Evolutionary conservation across 1,284 basidiomycete species (phyloP), one percentile per base, ranked within the genome.

Genomic region (Neonothopanus nambi): DNA sequence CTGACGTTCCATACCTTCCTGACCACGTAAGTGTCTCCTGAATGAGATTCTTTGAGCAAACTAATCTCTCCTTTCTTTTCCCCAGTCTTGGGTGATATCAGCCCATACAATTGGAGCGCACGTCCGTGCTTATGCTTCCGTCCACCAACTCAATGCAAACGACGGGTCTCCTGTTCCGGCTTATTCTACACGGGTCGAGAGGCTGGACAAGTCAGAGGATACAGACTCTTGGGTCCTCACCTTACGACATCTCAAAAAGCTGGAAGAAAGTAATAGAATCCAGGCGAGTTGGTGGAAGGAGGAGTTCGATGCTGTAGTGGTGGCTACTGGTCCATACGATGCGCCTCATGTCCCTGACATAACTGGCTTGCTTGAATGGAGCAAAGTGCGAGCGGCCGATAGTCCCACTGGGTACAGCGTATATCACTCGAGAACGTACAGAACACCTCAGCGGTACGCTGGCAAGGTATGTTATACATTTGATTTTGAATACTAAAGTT

Each of bases 131-230:
- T 66, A 61, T 39, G 64, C 64, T 6, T 58, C 62, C n/a, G 28
- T 63, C 48, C 55, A 64, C 42, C 54, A 54, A 21, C 57, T 65
- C 35, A 63, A 63, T 37, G 48, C 55, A n/a, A 59, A 63, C 53
- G 63, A 66, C 48, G 49, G 62, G n/a, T 53, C 57, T 3, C 37
- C 55, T 23, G 54, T 63, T 7, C 57, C 59, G 15, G 52, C 64
- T 2, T 67, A 67, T 43, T 57, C 63, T 6, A 63, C 65, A 17
- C 63, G 63, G 4, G 65, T 65, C 18, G 65, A 67, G 42, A 59
- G 57, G 33, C 55, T 67, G 2, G 48, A 54, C n/a, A 67, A 67
- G 42, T 9, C 54, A 4, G 18, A 53, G 3, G 39, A 42, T 2
- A 49, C 50, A 11, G 48, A 57, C 11, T 56, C 49, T 1, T 67